Percentiles rank a stretch among this genome's conserved stretches.
Evolutionary conservation across 2,329 filamentous ascomycete species (phyloP).

Genomic region (Chaetomiaceae sp.): DNA sequence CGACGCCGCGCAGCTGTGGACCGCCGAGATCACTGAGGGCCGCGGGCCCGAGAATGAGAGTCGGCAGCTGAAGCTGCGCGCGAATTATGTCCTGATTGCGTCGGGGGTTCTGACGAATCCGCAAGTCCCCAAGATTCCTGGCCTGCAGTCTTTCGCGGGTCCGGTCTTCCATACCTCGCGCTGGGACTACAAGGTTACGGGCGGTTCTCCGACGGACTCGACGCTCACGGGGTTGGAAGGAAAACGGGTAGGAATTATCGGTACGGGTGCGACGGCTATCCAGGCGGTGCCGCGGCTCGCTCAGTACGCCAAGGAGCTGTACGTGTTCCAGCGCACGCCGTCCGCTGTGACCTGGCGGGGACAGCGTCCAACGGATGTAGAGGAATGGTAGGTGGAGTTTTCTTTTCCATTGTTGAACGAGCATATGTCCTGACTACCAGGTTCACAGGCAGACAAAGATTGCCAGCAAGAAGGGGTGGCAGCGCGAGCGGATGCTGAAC

Average conservation of each 20-base stretch:
- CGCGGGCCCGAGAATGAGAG: slow-evolving; percentile 25
- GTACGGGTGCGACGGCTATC: slow-evolving; percentile 44
- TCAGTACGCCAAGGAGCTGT: slow-evolving; percentile 43
- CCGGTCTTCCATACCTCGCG: slow-evolving; percentile 40
- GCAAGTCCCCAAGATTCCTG: slow-evolving; percentile 38
- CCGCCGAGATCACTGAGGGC: slow-evolving; percentile 19
- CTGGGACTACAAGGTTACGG: slow-evolving; percentile 41
- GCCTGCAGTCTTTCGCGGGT: slow-evolving; percentile 37
- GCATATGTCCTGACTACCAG: neutral
- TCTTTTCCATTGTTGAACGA: neutral
- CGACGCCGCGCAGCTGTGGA: slow-evolving; percentile 27
- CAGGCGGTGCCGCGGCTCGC: slow-evolving; percentile 41
- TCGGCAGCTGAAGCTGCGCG: slow-evolving; percentile 29
- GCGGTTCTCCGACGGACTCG: slow-evolving; percentile 35
- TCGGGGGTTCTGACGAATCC: slow-evolving; percentile 36
- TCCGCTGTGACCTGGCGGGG: slow-evolving; percentile 35
- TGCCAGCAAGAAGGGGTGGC: slow-evolving; percentile 40
- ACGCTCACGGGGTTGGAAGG: slow-evolving; percentile 39
- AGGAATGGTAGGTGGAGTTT: slow-evolving; percentile 30
- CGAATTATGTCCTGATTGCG: slow-evolving; percentile 36
- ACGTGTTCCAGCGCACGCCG: slow-evolving; percentile 53
- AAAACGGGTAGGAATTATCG: slow-evolving; percentile 43
- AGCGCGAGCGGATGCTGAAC: slow-evolving; percentile 39
- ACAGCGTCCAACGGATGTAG: slow-evolving; percentile 36
- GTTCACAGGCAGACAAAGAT: slow-evolving; percentile 23